These are phyloP conservation scores for Solanum medicagineum DNA, from an alignment of 257 asterid species.

Conservation along the genomic window DNA sequence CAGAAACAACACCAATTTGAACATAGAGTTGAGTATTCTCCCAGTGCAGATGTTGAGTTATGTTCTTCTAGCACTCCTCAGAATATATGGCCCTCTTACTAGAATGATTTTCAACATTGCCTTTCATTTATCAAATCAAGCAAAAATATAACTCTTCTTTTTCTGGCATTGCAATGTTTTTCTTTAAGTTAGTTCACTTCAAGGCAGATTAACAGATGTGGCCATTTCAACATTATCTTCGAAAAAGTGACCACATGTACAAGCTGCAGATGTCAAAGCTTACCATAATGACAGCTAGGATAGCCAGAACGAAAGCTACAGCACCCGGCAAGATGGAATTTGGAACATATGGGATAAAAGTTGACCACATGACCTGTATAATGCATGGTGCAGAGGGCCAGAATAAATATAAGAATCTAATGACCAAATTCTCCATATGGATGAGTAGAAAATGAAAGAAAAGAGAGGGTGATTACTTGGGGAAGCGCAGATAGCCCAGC, in stretches of 20 bases:
- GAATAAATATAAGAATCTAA: background rate
- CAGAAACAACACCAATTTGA: background rate
- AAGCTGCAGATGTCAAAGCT: conserved; percentile 8
- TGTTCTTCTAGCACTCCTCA: background rate
- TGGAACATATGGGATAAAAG: conserved; percentile 82
- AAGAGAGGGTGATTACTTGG: conserved; percentile 36
- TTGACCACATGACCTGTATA: conserved; percentile 95
- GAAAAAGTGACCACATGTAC: background rate
- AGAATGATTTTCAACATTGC: background rate
- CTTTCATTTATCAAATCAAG: background rate
- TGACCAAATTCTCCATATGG: too few species aligned
- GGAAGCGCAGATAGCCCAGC: conserved; percentile 85
- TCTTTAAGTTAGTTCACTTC: background rate
- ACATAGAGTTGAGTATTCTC: background rate
- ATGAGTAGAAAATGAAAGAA: background rate
- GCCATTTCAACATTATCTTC: background rate
- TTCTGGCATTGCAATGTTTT: background rate
- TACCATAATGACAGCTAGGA: conserved; percentile 63
- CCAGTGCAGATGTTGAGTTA: background rate
- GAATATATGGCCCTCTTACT: background rate
- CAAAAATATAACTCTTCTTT: background rate
- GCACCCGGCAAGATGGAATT: conserved; percentile 74
- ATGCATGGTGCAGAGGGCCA: background rate
- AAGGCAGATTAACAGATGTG: background rate
- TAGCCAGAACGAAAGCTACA: conserved; percentile 38